A percentile compares a stretch with the other conserved stretches of the same genome.
phyloP scores from a whole-genome alignment of 192 early-diverging fungal species.

The Borealophlyctis nickersoniae region DNA sequence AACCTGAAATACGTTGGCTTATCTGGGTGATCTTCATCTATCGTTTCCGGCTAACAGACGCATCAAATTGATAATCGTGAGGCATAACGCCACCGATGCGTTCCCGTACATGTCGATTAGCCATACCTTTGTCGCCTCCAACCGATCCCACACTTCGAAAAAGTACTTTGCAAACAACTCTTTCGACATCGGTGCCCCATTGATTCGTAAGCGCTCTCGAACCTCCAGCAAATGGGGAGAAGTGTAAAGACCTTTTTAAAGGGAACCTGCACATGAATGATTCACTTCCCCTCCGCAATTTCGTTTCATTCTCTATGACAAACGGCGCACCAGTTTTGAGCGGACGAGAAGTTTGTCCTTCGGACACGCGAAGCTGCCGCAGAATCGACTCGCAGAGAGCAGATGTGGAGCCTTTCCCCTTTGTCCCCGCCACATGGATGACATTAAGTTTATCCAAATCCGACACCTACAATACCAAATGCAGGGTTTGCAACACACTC shows the following conservation, averaged over 20 bases:
- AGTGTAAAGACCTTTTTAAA: conserved; percentile 79
- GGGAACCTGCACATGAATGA: conserved; percentile 10
- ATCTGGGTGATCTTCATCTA: conserved; percentile 11
- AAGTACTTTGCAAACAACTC: conserved; percentile 83
- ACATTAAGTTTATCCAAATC: conserved; percentile 72
- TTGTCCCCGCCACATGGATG: conserved; percentile 85
- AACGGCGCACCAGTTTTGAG: conserved; percentile 29
- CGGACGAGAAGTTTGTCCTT: neutral
- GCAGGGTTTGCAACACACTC: conserved; percentile 21
- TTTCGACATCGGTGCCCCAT: conserved; percentile 75
- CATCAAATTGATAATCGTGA: too few species aligned
- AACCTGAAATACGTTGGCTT: conserved; percentile 87
- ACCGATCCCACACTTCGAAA: conserved; percentile 76
- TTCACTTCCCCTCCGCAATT: conserved; percentile 12
- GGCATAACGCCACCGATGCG: neutral
- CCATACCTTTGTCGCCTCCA: conserved; percentile 47
- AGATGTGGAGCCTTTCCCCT: conserved; percentile 84
- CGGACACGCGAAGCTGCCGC: conserved; percentile 28
- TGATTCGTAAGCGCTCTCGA: conserved; percentile 90
- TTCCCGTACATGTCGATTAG: neutral
- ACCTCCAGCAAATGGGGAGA: conserved; percentile 91
- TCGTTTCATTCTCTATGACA: conserved; percentile 1
- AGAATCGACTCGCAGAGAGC: conserved; percentile 82
- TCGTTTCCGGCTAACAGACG: neutral
- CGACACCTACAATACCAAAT: conserved; percentile 24